Evolutionary conservation across 257 asterid species (phyloP), one percentile per base, ranked within the genome.

Genomic region (Catharanthus roseus): DNA sequence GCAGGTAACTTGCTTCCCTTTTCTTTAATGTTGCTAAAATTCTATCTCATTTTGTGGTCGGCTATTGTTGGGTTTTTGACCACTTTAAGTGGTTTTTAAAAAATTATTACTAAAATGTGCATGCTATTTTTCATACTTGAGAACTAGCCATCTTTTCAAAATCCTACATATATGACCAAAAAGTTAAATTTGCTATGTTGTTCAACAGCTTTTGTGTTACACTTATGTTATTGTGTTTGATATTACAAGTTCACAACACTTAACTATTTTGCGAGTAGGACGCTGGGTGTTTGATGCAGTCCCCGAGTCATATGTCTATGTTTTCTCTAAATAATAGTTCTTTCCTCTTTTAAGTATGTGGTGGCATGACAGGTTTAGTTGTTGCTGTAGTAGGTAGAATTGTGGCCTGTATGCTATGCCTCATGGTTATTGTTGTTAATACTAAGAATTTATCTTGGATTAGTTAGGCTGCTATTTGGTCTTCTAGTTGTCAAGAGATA

Each of bases 1-100:
- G 96, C 90, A 88, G 97, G 99, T 91, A 84, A 81, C 24, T 76
- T 23, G 6, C 78, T 80, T 60, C n/a, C 55, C 73, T 72, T 67
- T 55, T 1, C 4, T 11, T 44, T 44, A 8, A 44, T 44, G 50
- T 44, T 44, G 50, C 50, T 44, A 44, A 44, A 44, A 44, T 2
- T 44, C 50, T 44, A 4, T 44, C 12, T 53, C 1, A 55, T 42
- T 44, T 38, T 31, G 11, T 51, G 15, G n/a, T 23, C 24, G 54
- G 23, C 34, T 69, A 54, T 0, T 21, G 12, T 8, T 45, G 3
- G 6, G 3, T 21, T 5, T 49, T 55, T n/a, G n/a, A n/a, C n/a
- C n/a, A n/a, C n/a, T n/a, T n/a, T n/a, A n/a, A n/a, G n/a, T n/a
- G n/a, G n/a, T n/a, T n/a, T n/a, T n/a, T n/a, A n/a, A n/a, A n/a